phyloP scores from a whole-genome alignment of 2,329 filamentous ascomycete species.

The Bipolaris sorokiniana region DNA sequence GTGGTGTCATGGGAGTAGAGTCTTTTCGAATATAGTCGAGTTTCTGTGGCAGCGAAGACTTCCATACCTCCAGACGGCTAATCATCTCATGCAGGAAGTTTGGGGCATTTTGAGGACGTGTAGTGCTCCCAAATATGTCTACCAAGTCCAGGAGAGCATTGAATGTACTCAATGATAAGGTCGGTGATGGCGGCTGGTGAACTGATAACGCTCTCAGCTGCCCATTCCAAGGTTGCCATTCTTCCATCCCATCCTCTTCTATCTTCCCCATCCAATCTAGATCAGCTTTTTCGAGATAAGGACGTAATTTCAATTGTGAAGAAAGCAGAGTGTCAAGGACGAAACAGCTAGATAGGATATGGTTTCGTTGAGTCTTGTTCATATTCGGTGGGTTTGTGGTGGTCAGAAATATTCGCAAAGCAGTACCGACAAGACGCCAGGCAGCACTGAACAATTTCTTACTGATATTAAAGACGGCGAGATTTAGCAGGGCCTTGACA shows the following conservation, averaged over 20 bases:
- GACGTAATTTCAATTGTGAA: slow-evolving; percentile 55
- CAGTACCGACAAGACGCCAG: slow-evolving; percentile 69
- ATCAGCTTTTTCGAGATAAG: slow-evolving; percentile 59
- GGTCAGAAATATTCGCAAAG: slow-evolving; percentile 60
- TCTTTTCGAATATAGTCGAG: slow-evolving; percentile 33
- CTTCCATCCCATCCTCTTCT: slow-evolving; percentile 71
- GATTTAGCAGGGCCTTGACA: slow-evolving; percentile 51
- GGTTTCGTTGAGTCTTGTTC: slow-evolving; percentile 43
- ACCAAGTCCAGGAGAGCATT: slow-evolving; percentile 55
- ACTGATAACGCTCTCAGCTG: slow-evolving; percentile 47
- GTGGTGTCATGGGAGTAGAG: slow-evolving; percentile 31
- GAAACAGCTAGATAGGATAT: slow-evolving; percentile 63
- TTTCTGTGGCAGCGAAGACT: slow-evolving; percentile 30
- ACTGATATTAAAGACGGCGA: slow-evolving; percentile 67
- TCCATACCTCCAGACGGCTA: slow-evolving; percentile 49
- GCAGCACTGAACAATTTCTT: slow-evolving; percentile 63
- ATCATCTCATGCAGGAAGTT: slow-evolving; percentile 45
- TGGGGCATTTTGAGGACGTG: slow-evolving; percentile 22
- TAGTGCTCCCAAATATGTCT: slow-evolving; percentile 28
- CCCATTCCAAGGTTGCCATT: slow-evolving; percentile 74
- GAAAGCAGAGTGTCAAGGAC: slow-evolving; percentile 66
- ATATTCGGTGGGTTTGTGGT: slow-evolving; percentile 45
- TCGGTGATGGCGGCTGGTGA: slow-evolving; percentile 28
- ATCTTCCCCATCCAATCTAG: slow-evolving; percentile 56
- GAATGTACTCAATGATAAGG: slow-evolving; percentile 59